Base-by-base conservation (phyloP, 495 filamentous ascomycete species). In the Neurospora sublineolata region DNA sequence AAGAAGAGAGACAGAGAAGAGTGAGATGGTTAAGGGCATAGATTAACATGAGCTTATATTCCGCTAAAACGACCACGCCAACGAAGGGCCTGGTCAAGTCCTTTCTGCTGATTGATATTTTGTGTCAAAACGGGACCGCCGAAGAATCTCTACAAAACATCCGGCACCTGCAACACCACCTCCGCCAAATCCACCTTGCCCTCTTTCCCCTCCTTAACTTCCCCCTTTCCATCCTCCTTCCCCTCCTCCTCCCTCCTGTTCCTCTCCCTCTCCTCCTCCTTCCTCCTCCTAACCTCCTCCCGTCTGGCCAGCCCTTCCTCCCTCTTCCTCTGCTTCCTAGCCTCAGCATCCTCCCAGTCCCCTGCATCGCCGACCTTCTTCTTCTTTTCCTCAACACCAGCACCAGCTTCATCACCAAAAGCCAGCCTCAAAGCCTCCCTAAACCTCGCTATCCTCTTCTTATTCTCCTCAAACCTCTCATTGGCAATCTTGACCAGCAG, bases 391-490 rank as follows among this genome's bases (percentile, higher is more conserved):
- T 52, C 67, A 14, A 27, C 12, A 67, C 40, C 37, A 74, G n/a
- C n/a, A 73, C 0, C 23, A 18, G 27, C 23, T 16, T 4, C 52
- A 3, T 9, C 27, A 60, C 12, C 27, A 70, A 77, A 78, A 2
- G 82, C 78, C n/a, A 79, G 74, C 38, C 76, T 72, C 46, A 87
- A 74, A 1, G 83, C 80, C 0, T 68, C 46, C 67, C 84, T 78
- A 74, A 93, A 92, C 38, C 91, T 84, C 18, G 85, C 83, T 38
- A 89, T 92, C 69, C 93, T 86, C 76, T 90, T 88, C 30, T 77
- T 77, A 76, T 97, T 98, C 73, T 91, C 87, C 37, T 74, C 80
- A 78, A 97, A 97, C 42, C 93, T 82, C 74, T 93, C 86, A 75
- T 95, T 94, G 7, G 90, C 89, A 44, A 95, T 86, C 4, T 79